These are phyloP conservation scores for Trichoderma sp. DNA, from an alignment of 2,329 filamentous ascomycete species.

Conservation along the genomic window DNA sequence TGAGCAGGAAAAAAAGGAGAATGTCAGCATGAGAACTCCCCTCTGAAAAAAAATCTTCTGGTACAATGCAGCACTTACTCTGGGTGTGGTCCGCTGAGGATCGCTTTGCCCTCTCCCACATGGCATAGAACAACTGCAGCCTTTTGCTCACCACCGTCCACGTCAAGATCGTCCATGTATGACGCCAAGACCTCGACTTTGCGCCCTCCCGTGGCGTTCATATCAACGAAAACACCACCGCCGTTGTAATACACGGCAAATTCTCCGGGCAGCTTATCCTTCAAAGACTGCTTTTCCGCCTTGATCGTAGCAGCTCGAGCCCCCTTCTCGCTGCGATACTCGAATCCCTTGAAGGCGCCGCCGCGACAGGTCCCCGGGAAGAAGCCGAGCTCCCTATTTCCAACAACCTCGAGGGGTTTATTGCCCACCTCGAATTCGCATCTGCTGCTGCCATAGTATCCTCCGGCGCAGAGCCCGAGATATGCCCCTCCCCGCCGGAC, in stretches of 20 bases:
- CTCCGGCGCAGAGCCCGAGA: conserved; percentile 91
- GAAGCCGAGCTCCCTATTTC: conserved; percentile 82
- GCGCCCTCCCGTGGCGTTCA: conserved; percentile 60
- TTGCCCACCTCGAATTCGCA: conserved; percentile 95
- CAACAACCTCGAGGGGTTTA: conserved; percentile 76
- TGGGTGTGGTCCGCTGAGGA: conserved; percentile 88
- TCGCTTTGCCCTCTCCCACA: conserved; percentile 75
- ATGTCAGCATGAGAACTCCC: conserved; percentile 24
- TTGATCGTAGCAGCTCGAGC: conserved; percentile 72
- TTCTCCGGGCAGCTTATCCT: conserved; percentile 58
- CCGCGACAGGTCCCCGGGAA: conserved; percentile 87
- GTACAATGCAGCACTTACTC: conserved; percentile 60
- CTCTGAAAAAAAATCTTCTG: neutral
- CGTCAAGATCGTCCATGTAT: conserved; percentile 74
- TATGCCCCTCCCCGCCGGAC: conserved; percentile 85
- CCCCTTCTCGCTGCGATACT: conserved; percentile 85
- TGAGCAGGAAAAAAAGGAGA: conserved; percentile 25
- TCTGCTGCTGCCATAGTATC: conserved; percentile 79
- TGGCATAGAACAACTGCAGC: conserved; percentile 85
- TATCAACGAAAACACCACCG: conserved; percentile 89
- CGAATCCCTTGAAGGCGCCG: conserved; percentile 84
- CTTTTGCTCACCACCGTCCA: conserved; percentile 72
- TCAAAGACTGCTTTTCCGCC: conserved; percentile 64
- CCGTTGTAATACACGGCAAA: conserved; percentile 91
- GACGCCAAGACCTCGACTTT: conserved; percentile 82